phyloP scores from a whole-genome alignment of 2,329 filamentous ascomycete species.

The Cyanodermella asteris region DNA sequence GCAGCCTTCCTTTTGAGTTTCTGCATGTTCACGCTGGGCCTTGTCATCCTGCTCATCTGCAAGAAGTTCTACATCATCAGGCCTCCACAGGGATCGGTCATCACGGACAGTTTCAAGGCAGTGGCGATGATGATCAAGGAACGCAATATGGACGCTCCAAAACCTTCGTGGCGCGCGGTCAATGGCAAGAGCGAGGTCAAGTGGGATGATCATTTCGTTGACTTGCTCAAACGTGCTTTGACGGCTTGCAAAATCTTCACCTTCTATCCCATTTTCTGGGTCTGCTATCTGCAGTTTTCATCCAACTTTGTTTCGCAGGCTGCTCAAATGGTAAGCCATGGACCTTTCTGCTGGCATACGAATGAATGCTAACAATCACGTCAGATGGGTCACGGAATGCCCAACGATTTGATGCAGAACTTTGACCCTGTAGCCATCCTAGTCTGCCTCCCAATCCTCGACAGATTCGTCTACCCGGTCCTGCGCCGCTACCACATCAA shows the following conservation, averaged over 20 bases:
- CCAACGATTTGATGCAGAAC: slow-evolving; percentile 59
- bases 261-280: slow-evolving; percentile 49
- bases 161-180: slow-evolving; percentile 40
- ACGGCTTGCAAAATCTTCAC: slow-evolving; percentile 49
- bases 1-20: slow-evolving; percentile 40
- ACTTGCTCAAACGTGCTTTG: slow-evolving; percentile 45
- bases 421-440: slow-evolving; percentile 55
- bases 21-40: slow-evolving; percentile 40
- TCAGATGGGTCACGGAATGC: too few relatives aligned
- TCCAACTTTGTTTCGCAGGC: slow-evolving; percentile 46
- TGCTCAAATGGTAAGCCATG: slow-evolving; percentile 37
- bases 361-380: too few relatives aligned
- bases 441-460: slow-evolving; percentile 50
- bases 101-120: slow-evolving; percentile 42
- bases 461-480: slow-evolving; percentile 42
- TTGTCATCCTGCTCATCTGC: slow-evolving; percentile 29
- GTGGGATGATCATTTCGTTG: slow-evolving; percentile 51
- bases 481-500: slow-evolving; percentile 40
- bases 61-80: slow-evolving; percentile 24
- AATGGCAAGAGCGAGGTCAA: slow-evolving; percentile 23
- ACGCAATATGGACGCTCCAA: slow-evolving; percentile 37
- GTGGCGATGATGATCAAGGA: slow-evolving; percentile 32
- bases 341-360: too few relatives aligned
- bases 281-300: slow-evolving; percentile 46
- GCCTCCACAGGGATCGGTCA: slow-evolving; percentile 38